Evolutionary conservation across 345 rosid species (phyloP), one percentile per base, ranked within the genome.

Genomic region (Camelina hispida): DNA sequence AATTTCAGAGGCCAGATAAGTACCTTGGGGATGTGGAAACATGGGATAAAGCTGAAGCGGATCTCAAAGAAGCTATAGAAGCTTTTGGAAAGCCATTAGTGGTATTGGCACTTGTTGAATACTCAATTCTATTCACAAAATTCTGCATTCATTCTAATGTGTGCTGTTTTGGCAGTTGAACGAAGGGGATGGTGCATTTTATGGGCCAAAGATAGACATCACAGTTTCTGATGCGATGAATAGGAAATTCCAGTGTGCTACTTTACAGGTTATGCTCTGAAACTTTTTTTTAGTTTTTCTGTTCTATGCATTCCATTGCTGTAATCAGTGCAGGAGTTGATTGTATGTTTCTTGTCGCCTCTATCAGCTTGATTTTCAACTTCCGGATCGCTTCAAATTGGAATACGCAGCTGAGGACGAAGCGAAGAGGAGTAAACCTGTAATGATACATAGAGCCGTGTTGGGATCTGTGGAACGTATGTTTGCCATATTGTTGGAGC

Each of bases 201-300:
- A 95, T 79, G 99, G 99, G 57, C 99, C 99, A 6, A 95, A 95
- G 83, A 95, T 95, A 76, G 99, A 95, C 75, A 95, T 92, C 61
- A 93, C 97, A 56, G 98, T 96, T 43, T 95, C 97, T 64, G 98
- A 92, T 83, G 98, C 97, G 38, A 68, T 92, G 83, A 93, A 90
- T 28, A 87, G 99, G 80, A 95, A 90, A 79, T 87, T 89, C 69
- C 99, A 95, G 81, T 95, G 99, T 74, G 98, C 98, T 35, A 95
- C 98, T 34, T 79, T 95, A 58, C 99, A 95, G 97, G 99, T 95
- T 83, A 59, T 16, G 34, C 51, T 42, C 57, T 22, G 34, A 69
- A 46, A 51, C 42, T 46, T 32, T 13, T 12, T 11, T 37, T 12
- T 44, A 10, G 22, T 18, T 74, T 74, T 37, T 14, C 0, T 28